phyloP scores from a whole-genome alignment of 495 filamentous ascomycete species.

The Pseudotulostoma volvatum region DNA sequence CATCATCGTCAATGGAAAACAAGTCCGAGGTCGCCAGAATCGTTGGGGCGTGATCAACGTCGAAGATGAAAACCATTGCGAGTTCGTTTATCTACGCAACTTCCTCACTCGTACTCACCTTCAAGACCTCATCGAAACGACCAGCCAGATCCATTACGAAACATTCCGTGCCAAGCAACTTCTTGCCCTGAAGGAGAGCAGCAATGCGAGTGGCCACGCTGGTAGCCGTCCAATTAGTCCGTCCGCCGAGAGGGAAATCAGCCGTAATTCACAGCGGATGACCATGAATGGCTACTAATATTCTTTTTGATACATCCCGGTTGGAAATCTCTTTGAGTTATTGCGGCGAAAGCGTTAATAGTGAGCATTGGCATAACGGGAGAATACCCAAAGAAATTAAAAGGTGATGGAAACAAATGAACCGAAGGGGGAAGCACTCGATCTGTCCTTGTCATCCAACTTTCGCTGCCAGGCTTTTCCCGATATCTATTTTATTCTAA shows the following conservation, averaged over 20 bases:
- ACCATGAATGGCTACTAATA: slow-evolving; percentile 93
- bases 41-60: slow-evolving; percentile 99
- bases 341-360: slow-evolving; percentile 7
- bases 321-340: slow-evolving; percentile 6
- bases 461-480: slow-evolving; percentile 17
- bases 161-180: slow-evolving; percentile 99
- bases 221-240: slow-evolving; percentile 90
- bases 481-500: neutral
- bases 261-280: slow-evolving; percentile 87
- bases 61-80: slow-evolving; percentile 98
- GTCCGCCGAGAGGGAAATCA: slow-evolving; percentile 83
- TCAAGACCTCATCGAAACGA: slow-evolving; percentile 96
- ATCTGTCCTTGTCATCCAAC: slow-evolving; percentile 6
- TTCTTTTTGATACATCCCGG: slow-evolving; percentile 1
- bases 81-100: slow-evolving; percentile 95
- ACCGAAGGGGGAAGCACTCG: slow-evolving; percentile 2
- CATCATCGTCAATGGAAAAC: slow-evolving; percentile 93
- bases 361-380: slow-evolving; percentile 3
- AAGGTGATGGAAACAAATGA: slow-evolving; percentile 5
- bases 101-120: slow-evolving; percentile 94
- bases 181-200: slow-evolving; percentile 93
- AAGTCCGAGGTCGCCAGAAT: slow-evolving; percentile 95
- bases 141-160: slow-evolving; percentile 99
- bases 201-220: slow-evolving; percentile 45
- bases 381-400: slow-evolving; percentile 1